phyloP scores from a whole-genome alignment of 306 rosid genomes.

The Psophocarpus tetragonolobus region DNA sequence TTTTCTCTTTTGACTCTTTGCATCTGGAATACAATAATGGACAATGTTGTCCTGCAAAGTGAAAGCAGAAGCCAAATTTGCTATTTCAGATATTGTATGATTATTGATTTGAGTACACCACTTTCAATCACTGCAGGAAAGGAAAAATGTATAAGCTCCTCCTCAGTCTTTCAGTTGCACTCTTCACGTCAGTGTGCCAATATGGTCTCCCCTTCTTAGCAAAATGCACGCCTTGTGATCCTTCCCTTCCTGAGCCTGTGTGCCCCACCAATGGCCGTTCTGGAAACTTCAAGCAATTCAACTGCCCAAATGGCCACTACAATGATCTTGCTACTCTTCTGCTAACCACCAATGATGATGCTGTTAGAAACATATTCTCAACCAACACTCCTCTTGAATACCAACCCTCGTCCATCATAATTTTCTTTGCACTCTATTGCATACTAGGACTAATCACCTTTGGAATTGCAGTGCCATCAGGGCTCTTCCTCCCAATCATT shows the following conservation, averaged over 20 bases:
- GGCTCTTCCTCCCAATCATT: constrained; percentile 92
- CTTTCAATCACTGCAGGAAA: constrained; percentile 59
- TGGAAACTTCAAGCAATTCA: constrained; percentile 85
- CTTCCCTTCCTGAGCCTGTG: constrained; percentile 47
- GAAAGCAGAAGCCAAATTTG: not conserved
- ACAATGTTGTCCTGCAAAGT: not conserved
- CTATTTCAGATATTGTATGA: not conserved
- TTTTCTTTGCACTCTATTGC: constrained; percentile 72
- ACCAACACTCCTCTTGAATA: constrained; percentile 66
- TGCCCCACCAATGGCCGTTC: constrained; percentile 81
- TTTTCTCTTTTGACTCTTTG: not conserved
- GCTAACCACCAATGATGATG: constrained; percentile 86
- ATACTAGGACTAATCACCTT: constrained; percentile 70
- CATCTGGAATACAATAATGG: not conserved
- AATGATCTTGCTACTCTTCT: constrained; percentile 85
- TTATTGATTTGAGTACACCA: constrained; percentile 4
- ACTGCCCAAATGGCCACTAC: constrained; percentile 80
- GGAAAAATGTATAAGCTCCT: constrained; percentile 74
- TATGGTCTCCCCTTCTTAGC: constrained; percentile 83
- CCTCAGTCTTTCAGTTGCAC: constrained; percentile 57
- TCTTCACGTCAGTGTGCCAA: constrained; percentile 75
- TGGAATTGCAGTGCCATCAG: constrained; percentile 94
- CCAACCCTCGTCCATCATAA: constrained; percentile 58
- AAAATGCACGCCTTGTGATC: constrained; percentile 63
- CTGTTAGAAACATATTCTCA: constrained; percentile 85